Evolutionary conservation across 2,329 filamentous ascomycete species (phyloP), one percentile per base, ranked within the genome.

Genomic region (Sarocladium kiliense): DNA sequence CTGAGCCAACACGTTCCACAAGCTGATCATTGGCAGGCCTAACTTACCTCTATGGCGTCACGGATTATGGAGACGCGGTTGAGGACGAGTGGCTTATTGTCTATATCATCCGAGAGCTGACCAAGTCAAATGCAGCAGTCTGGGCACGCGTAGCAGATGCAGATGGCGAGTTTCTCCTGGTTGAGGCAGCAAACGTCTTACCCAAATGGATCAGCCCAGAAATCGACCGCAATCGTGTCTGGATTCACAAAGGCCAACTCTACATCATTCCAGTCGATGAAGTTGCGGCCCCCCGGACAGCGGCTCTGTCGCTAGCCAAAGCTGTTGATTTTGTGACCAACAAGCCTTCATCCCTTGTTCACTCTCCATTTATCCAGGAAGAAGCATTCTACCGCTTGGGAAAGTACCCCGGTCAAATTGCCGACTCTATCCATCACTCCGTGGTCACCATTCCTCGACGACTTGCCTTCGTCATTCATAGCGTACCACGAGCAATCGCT

Each of bases 81-180:
- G 93, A 96, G 65, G 94, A 99, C 64, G 95, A 99, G 74, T 99
- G 94, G 95, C 81, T 97, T 5, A 86, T 97, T 57, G 92, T 97
- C 19, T 96, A 92, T 71, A 74, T 97, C 4, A 77, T 99, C 27
- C 84, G 89, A 44, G 87, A 96, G 71, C 74, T 97, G 62, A 92
- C 87, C 62, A 88, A 79, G 62, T 77, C 80, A 36, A 89, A 89
- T 63, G 76, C 83, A 3, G 78, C 87, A 57, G 76, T 91, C 7
- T 99, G 93, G 92, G 81, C 91, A 47, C 85, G 89, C 50, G 80
- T 96, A 3, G 85, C 82, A 57, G 94, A 99, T 68, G 87, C 85
- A 50, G 94, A 97, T 71, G 95, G 95, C 63, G 92, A 99, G 67
- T 99, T 99, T 64, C 79, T 99, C 51, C 83, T 99, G 18, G 87